Evolutionary conservation across 1,284 basidiomycete genomes (phyloP), one percentile per base, ranked within the genome.

Genomic region (Fomitopsis schrenkii): DNA sequence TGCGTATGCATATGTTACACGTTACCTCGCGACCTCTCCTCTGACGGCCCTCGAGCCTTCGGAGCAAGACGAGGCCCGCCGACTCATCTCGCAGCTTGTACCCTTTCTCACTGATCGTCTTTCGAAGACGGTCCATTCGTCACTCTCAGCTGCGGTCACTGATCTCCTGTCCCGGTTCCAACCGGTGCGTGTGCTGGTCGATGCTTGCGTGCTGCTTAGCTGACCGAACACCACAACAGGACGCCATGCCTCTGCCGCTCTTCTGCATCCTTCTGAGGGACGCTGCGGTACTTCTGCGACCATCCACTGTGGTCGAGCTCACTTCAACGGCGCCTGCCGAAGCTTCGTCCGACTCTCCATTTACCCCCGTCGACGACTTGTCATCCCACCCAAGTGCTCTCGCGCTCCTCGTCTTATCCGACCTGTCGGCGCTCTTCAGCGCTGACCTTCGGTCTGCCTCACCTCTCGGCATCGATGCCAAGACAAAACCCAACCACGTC

Each of bases 91-190:
- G 1, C 73, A 76, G 40, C 75, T 85, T 33, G 78, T 83, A 3
- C 88, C 91, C 9, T 91, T 92, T 68, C 73, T 92, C 10, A 70
- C 74, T 0, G 83, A 88, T 48, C 79, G 77, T 45, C 83, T 77
- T 67, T 84, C 88, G 2, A 84, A 73, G 19, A 75, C 77, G 15
- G 64, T 84, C 4, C 78, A 85, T 61, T 64, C 74, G 5, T 80
- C 77, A 52, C 68, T 90, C 40, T 77, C 79, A 19, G 78, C 78
- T 19, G 78, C 81, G 5, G 74, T 84, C n/a, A 81, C 80, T 4
- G 83, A 86, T 61, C 68, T 89, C 4, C 88, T 86, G 84, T 85
- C 88, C 8, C 76, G 80, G 12, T 80, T 86, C 59, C 75, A 79
- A 30, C 67, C 77, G 19, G 88, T 88, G 66, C 55, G 82, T 74